Conservation (phyloP, 257 asterid genomes). For the Rhazya stricta region DNA sequence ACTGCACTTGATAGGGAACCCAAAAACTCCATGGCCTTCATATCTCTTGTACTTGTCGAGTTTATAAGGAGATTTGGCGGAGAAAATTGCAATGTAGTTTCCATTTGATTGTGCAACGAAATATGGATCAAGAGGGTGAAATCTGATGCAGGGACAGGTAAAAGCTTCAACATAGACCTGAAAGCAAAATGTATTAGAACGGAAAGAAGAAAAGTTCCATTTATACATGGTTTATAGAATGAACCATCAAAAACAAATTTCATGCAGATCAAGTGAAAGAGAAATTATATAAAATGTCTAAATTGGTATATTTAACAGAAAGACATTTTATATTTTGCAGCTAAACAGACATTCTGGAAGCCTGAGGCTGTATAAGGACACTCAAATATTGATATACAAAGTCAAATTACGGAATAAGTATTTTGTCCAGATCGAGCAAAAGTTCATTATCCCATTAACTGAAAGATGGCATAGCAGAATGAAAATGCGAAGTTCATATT, state of each 20-base stretch:
- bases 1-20: conserved; percentile 84
- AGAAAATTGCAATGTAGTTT: conserved; percentile 81
- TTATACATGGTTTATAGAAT: neutral
- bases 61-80: conserved; percentile 60
- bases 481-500: neutral
- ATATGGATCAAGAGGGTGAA: conserved; percentile 76
- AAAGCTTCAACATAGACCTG: conserved; percentile 92
- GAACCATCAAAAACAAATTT: neutral
- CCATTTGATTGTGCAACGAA: conserved; percentile 92
- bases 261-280: neutral
- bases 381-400: neutral
- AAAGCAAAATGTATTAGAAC: neutral
- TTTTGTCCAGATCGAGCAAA: neutral
- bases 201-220: neutral
- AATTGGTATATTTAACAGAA: neutral
- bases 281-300: neutral
- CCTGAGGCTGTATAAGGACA: neutral
- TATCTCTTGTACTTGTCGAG: conserved; percentile 77
- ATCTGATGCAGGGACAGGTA: conserved; percentile 68
- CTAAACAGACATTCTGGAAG: neutral
- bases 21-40: conserved; percentile 74
- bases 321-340: neutral
- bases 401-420: neutral
- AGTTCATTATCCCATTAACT: neutral
- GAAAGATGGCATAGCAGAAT: neutral